Percentiles rank a stretch among this genome's conserved stretches.
These are phyloP conservation scores for Crithidia sp. DNA, from an alignment of 208 protist genomes.

Conservation along the genomic window DNA sequence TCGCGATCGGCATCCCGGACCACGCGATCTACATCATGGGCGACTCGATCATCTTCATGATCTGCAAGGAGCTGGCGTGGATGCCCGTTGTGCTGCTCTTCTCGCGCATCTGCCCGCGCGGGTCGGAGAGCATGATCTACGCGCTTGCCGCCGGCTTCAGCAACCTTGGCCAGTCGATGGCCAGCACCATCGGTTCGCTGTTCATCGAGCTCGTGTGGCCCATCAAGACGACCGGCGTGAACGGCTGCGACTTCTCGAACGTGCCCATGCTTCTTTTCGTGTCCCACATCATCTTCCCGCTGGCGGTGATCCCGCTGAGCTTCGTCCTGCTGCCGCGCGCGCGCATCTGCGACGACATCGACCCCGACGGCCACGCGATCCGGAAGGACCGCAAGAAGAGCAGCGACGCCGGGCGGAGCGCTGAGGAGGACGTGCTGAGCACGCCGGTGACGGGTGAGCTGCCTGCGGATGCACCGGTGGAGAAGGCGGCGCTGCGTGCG, in stretches of 20 bases:
- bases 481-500: not conserved
- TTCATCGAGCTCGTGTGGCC: conserved; percentile 57
- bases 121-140: conserved; percentile 74
- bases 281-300: conserved; percentile 47
- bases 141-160: conserved; percentile 65
- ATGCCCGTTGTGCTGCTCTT: conserved; percentile 79
- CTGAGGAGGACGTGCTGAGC: not conserved
- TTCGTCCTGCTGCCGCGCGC: conserved; percentile 68
- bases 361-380: conserved; percentile 44
- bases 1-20: conserved; percentile 43
- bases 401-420: not conserved
- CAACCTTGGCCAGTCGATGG: conserved; percentile 63
- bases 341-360: conserved; percentile 65
- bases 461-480: not conserved
- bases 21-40: conserved; percentile 74
- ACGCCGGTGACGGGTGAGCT: not conserved
- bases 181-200: conserved; percentile 48
- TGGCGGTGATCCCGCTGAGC: conserved; percentile 50
- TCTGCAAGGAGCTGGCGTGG: conserved; percentile 58
- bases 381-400: not conserved
- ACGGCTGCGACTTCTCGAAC: conserved; percentile 67
- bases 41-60: conserved; percentile 64
- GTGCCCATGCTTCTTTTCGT: conserved; percentile 53
- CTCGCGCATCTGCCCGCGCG: conserved; percentile 71
- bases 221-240: conserved; percentile 25